A percentile compares a stretch with the other conserved stretches of the same genome.
These are phyloP conservation scores for Candida insectorum DNA, from an alignment of 805 yeast species.

Conservation along the genomic window DNA sequence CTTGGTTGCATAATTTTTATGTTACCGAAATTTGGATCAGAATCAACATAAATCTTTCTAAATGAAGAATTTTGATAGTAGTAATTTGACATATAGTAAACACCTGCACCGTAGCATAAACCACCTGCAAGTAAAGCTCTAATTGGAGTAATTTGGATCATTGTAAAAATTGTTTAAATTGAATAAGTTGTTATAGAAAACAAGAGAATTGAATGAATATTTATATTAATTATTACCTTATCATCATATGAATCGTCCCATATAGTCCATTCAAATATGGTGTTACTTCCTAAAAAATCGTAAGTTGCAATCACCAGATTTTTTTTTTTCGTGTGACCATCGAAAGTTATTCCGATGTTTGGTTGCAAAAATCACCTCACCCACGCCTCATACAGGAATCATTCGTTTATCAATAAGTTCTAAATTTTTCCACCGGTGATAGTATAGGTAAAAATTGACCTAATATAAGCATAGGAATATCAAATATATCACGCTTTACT, in stretches of 20 bases:
- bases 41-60: slow-evolving; percentile 24
- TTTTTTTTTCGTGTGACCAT: slow-evolving; percentile 1
- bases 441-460: slow-evolving; percentile 77
- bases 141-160: slow-evolving; percentile 15
- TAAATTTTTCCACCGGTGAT: slow-evolving; percentile 18
- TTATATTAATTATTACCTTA: neutral
- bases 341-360: no score
- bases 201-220: neutral
- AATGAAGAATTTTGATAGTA: slow-evolving; percentile 29
- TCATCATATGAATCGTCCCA: neutral
- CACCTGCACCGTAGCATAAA: slow-evolving; percentile 28
- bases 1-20: slow-evolving; percentile 22
- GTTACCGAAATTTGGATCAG: slow-evolving; percentile 26
- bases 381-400: neutral
- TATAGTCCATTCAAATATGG: neutral
- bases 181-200: neutral
- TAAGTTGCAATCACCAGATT: slow-evolving; percentile 9
- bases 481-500: slow-evolving; percentile 77
- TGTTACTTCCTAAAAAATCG: neutral
- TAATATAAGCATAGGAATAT: slow-evolving; percentile 77
- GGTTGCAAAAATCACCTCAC: slow-evolving; percentile 1
- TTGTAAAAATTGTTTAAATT: neutral
- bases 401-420: slow-evolving; percentile 22
- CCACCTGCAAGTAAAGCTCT: slow-evolving; percentile 33
- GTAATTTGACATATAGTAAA: slow-evolving; percentile 27